These are phyloP conservation scores for Juncus inflexus DNA, from an alignment of 176 grass and related monocot genomes.

Conservation along the genomic window DNA sequence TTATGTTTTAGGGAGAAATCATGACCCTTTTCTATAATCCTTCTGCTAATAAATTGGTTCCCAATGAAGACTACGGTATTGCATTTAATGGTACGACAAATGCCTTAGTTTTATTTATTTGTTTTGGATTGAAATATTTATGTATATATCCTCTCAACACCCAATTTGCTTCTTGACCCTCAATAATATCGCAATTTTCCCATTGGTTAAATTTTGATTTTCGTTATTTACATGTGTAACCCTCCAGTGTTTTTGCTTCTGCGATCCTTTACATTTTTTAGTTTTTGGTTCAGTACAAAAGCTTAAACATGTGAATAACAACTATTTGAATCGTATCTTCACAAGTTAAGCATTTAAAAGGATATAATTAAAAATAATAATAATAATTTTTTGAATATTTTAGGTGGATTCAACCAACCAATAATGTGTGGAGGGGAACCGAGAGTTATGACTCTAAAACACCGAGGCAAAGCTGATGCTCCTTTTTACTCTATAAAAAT, in stretches of 20 bases:
- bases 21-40: slow-evolving; percentile 95
- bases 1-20: slow-evolving; percentile 48
- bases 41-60: slow-evolving; percentile 41
- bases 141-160: background rate
- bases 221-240: background rate
- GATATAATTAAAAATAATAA: too few relatives aligned
- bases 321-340: too few relatives aligned
- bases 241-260: background rate
- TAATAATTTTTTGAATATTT: background rate
- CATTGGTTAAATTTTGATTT: background rate
- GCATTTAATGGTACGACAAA: slow-evolving; percentile 61
- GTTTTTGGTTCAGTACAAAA: background rate
- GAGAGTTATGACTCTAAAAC: slow-evolving; percentile 81
- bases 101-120: background rate
- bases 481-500: slow-evolving; percentile 88
- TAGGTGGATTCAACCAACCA: slow-evolving; percentile 95
- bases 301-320: background rate
- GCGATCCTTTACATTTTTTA: background rate
- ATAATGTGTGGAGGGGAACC: slow-evolving; percentile 93
- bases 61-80: slow-evolving; percentile 60
- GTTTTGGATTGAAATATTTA: slow-evolving; percentile 6
- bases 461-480: slow-evolving; percentile 58
- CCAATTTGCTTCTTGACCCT: background rate
- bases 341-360: too few relatives aligned
- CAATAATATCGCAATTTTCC: background rate